Percentiles rank a stretch among this genome's conserved stretches.
Conservation (phyloP, 257 asterid species). For the Solanum microdontum region DNA sequence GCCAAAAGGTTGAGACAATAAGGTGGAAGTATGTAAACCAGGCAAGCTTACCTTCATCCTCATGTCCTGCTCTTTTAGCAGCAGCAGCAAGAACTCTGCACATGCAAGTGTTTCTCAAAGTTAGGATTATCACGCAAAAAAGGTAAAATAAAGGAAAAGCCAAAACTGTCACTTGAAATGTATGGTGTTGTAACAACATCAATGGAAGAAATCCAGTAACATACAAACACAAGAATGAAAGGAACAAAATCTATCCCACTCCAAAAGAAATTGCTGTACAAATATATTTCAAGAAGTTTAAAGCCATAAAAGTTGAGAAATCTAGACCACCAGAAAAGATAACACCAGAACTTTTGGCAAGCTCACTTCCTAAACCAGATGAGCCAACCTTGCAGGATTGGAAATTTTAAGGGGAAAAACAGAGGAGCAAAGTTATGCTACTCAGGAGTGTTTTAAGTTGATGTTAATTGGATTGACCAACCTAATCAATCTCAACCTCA, state of each 20-base stretch:
- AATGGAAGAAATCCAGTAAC: background rate
- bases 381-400: background rate
- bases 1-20: background rate
- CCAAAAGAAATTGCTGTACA: background rate
- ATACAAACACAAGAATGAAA: background rate
- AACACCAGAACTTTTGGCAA: background rate
- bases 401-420: background rate
- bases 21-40: background rate
- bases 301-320: background rate
- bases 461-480: background rate
- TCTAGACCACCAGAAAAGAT: background rate
- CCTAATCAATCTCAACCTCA: background rate
- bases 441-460: background rate
- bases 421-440: background rate
- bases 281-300: background rate
- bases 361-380: background rate
- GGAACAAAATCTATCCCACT: background rate
- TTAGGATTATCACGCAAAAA: background rate
- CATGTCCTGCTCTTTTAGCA: constrained; percentile 66
- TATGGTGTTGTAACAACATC: background rate
- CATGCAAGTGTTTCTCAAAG: constrained; percentile 4
- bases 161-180: background rate
- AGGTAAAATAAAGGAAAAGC: background rate
- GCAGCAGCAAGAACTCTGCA: constrained; percentile 88
- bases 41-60: constrained; percentile 45